A percentile compares a stretch with the other conserved stretches of the same genome.
Conservation (phyloP, 2,329 filamentous ascomycete species). For the Fusarium longipes region DNA sequence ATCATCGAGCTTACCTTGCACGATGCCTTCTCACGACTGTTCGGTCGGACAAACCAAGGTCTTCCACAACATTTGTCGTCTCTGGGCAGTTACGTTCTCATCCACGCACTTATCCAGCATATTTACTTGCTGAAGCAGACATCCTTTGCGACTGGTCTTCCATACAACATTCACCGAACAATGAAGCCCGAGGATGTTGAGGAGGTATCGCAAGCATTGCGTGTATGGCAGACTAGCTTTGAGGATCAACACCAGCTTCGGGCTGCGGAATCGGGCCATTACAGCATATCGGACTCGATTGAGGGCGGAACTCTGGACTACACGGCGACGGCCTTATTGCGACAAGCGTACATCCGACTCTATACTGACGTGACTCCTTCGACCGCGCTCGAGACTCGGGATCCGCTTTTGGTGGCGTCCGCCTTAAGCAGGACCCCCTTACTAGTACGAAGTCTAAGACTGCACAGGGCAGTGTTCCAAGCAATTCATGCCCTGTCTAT, state of each 20-base stretch:
- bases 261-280: slow-evolving; percentile 60
- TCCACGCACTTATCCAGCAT: slow-evolving; percentile 78
- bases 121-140: slow-evolving; percentile 76
- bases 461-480: slow-evolving; percentile 74
- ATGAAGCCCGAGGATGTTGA: slow-evolving; percentile 67
- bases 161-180: slow-evolving; percentile 62
- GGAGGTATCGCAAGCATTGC: slow-evolving; percentile 65
- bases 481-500: slow-evolving; percentile 76
- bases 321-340: slow-evolving; percentile 71
- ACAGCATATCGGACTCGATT: slow-evolving; percentile 61
- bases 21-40: slow-evolving; percentile 66
- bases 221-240: slow-evolving; percentile 69
- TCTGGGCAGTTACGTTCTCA: slow-evolving; percentile 76
- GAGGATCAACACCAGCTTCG: slow-evolving; percentile 66
- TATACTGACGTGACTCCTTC: slow-evolving; percentile 73
- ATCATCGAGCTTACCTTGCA: slow-evolving; percentile 65
- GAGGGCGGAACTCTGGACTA: slow-evolving; percentile 72
- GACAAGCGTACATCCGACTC: slow-evolving; percentile 71
- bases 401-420: slow-evolving; percentile 70
- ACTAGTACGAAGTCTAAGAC: slow-evolving; percentile 67
- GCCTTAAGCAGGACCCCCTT: slow-evolving; percentile 69
- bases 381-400: slow-evolving; percentile 72
- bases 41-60: slow-evolving; percentile 62
- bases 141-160: slow-evolving; percentile 61
- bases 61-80: slow-evolving; percentile 65